Evolutionary conservation across 1,139 yeast species (phyloP), one percentile per base, ranked within the genome.

Genomic region (Pichia sp.): DNA sequence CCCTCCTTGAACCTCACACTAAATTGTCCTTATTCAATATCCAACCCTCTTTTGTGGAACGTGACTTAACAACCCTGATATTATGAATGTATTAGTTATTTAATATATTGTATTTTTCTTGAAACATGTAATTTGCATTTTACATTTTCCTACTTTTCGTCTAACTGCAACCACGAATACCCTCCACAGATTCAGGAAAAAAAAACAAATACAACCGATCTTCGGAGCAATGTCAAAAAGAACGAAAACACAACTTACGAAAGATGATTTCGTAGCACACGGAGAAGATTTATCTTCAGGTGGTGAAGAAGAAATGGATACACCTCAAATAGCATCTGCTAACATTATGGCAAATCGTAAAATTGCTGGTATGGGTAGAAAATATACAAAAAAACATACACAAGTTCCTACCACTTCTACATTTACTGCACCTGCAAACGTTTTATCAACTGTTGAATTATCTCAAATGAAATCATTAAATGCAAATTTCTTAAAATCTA

Each of bases 311-410:
- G 57, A 59, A 25, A 46, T 48, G 50, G 48, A 51, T 8, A 60
- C 63, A n/a, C 71, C 71, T 34, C 59, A 57, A 29, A 56, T 60
- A 43, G 95, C 96, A 0, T 73, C 85, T 6, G 73, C 77, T 2
- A 79, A 74, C 4, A 81, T 79, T 5, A 67, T 88, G 75, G 78
- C 92, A 9, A 75, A 68, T 49, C 73, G 97, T 62, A 85, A 81
- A 40, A 63, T 63, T 39, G 64, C 65, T 18, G 52, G 52, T 34
- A 48, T 53, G 37, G 60, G 58, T 42, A 53, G 54, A 42, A 53
- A 54, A 38, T 46, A 53, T 2, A 52, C 36, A 51, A 29, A 38
- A 7, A 7, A 28, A 28, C 31, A 37, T 7, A 4, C 18, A 7
- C 31, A 11, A 27, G 8, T 35, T 7, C n/a, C 35, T 8, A 9